These are phyloP conservation scores for Novymonas esmeraldas DNA, from an alignment of 208 protist genomes.

Conservation along the genomic window DNA sequence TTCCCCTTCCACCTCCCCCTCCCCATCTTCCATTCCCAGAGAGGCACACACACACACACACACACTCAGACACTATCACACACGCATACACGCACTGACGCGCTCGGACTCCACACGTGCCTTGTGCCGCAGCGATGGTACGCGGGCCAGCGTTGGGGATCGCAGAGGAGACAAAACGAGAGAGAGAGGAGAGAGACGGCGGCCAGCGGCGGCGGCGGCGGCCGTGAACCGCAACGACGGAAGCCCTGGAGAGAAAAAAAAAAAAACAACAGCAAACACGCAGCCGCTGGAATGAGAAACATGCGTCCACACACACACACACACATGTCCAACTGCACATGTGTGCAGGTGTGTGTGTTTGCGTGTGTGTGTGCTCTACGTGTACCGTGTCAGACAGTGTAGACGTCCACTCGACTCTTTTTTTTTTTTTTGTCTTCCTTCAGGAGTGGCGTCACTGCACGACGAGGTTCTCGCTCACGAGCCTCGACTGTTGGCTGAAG, in stretches of 20 bases:
- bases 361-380: not conserved
- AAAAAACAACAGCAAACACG: not conserved
- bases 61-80: too few species aligned
- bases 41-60: too few species aligned
- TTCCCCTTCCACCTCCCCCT: too few species aligned
- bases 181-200: not conserved
- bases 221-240: too few species aligned
- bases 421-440: conserved; percentile 20
- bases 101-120: not conserved
- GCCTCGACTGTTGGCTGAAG: conserved; percentile 62
- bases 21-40: too few species aligned
- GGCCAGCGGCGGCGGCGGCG: too few species aligned
- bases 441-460: conserved; percentile 39
- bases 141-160: too few species aligned
- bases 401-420: too few species aligned
- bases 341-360: not conserved
- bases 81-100: not conserved
- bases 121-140: too few species aligned
- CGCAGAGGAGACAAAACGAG: too few species aligned
- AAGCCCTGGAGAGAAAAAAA: too few species aligned
- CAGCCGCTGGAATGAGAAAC: not conserved
- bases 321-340: not conserved
- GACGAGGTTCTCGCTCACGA: conserved; percentile 53
- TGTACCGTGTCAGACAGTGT: not conserved
- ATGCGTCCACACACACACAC: not conserved